Evolutionary conservation across 2,329 filamentous ascomycete genomes (phyloP), one percentile per base, ranked within the genome.

Genomic region (Fusarium verticillioides): DNA sequence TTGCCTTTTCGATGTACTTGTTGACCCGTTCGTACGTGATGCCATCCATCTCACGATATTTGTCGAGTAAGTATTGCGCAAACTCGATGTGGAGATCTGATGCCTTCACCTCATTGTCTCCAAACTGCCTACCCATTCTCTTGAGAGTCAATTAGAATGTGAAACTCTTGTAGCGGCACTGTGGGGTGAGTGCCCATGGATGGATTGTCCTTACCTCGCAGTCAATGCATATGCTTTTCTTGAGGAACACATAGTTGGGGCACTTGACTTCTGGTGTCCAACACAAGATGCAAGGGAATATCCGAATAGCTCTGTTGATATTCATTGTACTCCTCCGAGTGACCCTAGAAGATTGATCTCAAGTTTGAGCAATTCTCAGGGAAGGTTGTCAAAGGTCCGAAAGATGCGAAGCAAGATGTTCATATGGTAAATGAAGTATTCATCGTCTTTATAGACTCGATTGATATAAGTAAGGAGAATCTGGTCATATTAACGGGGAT

Each of bases 181-280:
- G 13, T 36, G 21, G 42, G 43, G 28, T 43, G 54, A 28, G 47
- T 72, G 39, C 47, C 13, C 39, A 23, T 37, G 37, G n/a, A 42
- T 40, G 32, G 7, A 39, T 60, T 36, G 50, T n/a, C 60, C 64
- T 68, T 74, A 68, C 75, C 63, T 77, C 72, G 46, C 75, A 76
- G 47, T 77, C 75, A 32, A 77, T 52, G 60, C 75, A 76, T 49
- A 69, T 67, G 34, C 75, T 75, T 56, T 72, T 63, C 52, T 74
- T 70, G 21, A 77, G 69, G 36, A 77, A 77, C 61, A 77, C 75
- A 60, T 75, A 76, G 59, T 75, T 76, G 42, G 69, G 43, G 42
- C 75, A 77, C 72, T 76, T 76, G 65, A 76, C 63, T 53, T 74
- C 70, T 43, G 74, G 74, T 73, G 72, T 67, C 75, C 75, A 77